Conservation (phyloP, 768 basidiomycete species). For the Suillus decipiens region DNA sequence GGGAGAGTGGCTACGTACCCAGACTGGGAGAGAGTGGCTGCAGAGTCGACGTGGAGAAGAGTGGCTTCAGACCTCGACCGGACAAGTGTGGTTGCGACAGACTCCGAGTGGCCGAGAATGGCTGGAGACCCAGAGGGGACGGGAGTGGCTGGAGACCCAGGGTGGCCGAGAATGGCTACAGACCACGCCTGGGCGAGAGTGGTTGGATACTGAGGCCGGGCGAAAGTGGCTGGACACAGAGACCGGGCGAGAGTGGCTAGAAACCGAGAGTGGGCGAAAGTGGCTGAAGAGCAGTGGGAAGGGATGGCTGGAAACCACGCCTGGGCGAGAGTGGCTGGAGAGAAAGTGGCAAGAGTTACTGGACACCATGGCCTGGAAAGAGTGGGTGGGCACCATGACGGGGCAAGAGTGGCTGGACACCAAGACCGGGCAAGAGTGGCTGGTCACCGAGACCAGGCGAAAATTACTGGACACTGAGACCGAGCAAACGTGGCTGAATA, state of each 20-base stretch:
- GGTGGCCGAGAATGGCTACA: not conserved
- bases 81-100: no score
- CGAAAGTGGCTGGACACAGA: not conserved
- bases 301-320: not conserved
- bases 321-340: not conserved
- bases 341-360: not conserved
- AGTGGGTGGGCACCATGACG: no score
- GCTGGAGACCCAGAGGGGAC: no score
- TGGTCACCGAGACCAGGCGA: not conserved
- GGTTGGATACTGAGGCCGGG: no score
- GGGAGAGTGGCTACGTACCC: not conserved
- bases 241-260: not conserved
- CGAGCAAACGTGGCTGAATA: not conserved
- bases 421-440: not conserved
- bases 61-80: no score
- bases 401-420: not conserved
- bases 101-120: no score
- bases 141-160: no score
- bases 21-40: no score
- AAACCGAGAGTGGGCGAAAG: not conserved
- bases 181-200: not conserved
- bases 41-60: no score
- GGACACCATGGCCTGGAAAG: no score
- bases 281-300: not conserved
- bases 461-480: not conserved